Evolutionary conservation across 1,284 basidiomycete species (phyloP), one percentile per base, ranked within the genome.

Genomic region (Microbotryomycetes sp.): DNA sequence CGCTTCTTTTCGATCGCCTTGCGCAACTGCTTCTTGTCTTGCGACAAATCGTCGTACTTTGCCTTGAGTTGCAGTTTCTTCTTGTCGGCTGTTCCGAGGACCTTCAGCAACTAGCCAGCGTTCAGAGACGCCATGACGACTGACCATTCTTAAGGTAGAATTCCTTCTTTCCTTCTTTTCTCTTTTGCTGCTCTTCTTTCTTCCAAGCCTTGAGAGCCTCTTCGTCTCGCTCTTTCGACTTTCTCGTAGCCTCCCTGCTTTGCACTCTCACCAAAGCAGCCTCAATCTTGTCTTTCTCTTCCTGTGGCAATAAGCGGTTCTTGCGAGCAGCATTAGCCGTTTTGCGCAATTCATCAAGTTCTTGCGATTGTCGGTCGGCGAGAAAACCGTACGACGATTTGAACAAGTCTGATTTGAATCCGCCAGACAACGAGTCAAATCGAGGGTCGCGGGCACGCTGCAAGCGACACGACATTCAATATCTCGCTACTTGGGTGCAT

Each of bases 91-190:
- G 64, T 47, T n/a, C n/a, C n/a, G 29, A n/a, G n/a, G n/a, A n/a
- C n/a, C n/a, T n/a, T n/a, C n/a, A n/a, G n/a, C n/a, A n/a, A n/a
- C n/a, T n/a, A n/a, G n/a, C n/a, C n/a, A n/a, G n/a, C n/a, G n/a
- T n/a, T n/a, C 28, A 46, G 23, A 47, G 23, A 15, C 16, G 21
- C 3, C 1, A 18, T 31, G 31, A 3, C 4, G 24, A 75, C 84
- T 70, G 73, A 89, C 91, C 78, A 69, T 86, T 79, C 79, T 97
- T 97, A 81, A 97, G 81, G 75, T 83, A 89, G 87, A 89, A 97
- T 21, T 80, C 82, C 13, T 82, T 80, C 77, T 96, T 96, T 3
- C 91, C 91, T 53, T 82, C 75, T 58, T 81, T 80, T 62, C 83
- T 78, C 77, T 87, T 91, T 69, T 85, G 82, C 62, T 78, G 79